A percentile compares a stretch with the other conserved stretches of the same genome.
Evolutionary conservation across 2,329 filamentous ascomycete species (phyloP).

Genomic region (Paecilomyces dactylethromorphus): DNA sequence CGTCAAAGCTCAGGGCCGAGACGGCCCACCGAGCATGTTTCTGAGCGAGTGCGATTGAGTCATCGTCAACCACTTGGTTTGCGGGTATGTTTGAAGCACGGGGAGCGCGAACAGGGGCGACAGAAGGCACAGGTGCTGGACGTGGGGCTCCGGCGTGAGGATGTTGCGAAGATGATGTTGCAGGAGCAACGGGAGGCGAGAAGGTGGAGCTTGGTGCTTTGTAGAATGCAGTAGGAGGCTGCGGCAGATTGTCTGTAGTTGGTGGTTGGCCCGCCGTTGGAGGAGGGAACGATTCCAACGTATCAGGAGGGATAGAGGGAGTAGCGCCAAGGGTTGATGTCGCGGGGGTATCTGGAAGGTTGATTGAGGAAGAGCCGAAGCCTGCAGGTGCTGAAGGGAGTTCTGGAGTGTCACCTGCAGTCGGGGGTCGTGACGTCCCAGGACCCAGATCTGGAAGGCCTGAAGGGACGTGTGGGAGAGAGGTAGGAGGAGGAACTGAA

Average conservation of each 20-base stretch:
- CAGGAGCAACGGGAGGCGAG: constrained; percentile 14
- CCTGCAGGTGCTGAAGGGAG: constrained; percentile 34
- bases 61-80: constrained; percentile 52
- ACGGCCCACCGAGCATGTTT: constrained; percentile 98
- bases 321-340: constrained; percentile 10
- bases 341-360: constrained; percentile 26
- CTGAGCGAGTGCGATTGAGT: constrained; percentile 71
- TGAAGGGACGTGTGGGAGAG: constrained; percentile 17
- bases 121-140: constrained; percentile 10
- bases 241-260: constrained; percentile 11
- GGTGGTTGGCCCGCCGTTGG: constrained; percentile 24
- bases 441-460: constrained; percentile 3
- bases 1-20: constrained; percentile 93
- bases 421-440: constrained; percentile 6
- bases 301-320: constrained; percentile 13
- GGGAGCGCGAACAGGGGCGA: constrained; percentile 8
- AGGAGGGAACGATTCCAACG: constrained; percentile 36
- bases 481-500: constrained; percentile 26
- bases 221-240: constrained; percentile 18
- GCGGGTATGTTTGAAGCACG: constrained; percentile 12
- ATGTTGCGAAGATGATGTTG: constrained; percentile 19
- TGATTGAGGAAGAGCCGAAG: constrained; percentile 19
- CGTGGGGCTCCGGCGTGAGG: constrained; percentile 12
- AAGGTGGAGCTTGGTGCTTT: constrained; percentile 9
- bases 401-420: constrained; percentile 22